Conservation (phyloP, 192 early-diverging fungal species). For the Fimicolochytrium jonesii region DNA sequence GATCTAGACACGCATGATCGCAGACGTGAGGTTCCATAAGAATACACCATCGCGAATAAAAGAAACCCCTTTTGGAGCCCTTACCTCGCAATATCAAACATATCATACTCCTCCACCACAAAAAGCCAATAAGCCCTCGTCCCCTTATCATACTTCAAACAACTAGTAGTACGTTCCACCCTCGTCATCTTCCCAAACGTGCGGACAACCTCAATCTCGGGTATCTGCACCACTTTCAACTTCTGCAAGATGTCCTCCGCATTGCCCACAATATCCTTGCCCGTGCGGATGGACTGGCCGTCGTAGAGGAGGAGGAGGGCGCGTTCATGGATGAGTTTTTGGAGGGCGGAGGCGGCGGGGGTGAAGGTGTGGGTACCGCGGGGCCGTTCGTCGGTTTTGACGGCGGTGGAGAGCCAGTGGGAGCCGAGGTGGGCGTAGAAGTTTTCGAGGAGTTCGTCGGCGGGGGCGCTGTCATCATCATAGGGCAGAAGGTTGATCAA, state of each 20-base stretch:
- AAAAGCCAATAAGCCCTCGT: conserved; percentile 32
- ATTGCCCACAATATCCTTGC: conserved; percentile 43
- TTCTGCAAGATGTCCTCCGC: conserved; percentile 54
- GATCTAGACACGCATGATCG: conserved; percentile 42
- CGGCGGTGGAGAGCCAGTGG: conserved; percentile 60
- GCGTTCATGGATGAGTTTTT: conserved; percentile 65
- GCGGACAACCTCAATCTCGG: conserved; percentile 60
- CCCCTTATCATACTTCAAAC: conserved; percentile 36
- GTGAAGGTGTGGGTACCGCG: conserved; percentile 41
- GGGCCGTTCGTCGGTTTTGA: conserved; percentile 48
- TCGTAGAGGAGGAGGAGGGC: conserved; percentile 75
- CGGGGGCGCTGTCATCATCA: conserved; percentile 58
- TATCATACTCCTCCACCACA: conserved; percentile 61
- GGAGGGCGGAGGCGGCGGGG: conserved; percentile 40
- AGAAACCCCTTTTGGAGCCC: too few relatives aligned
- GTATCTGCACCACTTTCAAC: conserved; percentile 64
- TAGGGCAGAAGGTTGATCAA: background rate
- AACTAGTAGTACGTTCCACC: conserved; percentile 60
- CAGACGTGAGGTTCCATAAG: too few relatives aligned
- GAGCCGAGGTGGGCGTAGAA: conserved; percentile 61
- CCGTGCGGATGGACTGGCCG: conserved; percentile 36
- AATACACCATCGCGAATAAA: too few relatives aligned
- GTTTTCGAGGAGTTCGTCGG: conserved; percentile 66
- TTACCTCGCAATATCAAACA: conserved; percentile 72
- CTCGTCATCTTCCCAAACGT: conserved; percentile 37